phyloP scores from a whole-genome alignment of 1,284 basidiomycete species.

The Athelia psychrophila region DNA sequence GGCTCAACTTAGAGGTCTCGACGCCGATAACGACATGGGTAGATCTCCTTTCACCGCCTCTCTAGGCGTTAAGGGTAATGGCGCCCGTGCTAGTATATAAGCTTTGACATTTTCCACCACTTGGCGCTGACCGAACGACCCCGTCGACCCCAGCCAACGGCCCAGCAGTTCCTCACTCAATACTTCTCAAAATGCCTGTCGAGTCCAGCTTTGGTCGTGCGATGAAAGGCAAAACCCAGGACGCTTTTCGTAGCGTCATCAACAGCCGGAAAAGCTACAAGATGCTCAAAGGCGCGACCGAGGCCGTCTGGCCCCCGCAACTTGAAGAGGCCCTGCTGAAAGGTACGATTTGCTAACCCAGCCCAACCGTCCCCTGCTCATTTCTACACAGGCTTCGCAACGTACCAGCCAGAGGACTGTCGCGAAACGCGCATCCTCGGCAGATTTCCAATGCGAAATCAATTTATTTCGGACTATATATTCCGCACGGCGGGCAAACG shows the following conservation, averaged over 20 bases:
- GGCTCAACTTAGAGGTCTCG: no score
- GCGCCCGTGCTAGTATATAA: no score
- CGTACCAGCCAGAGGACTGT: slow-evolving; percentile 43
- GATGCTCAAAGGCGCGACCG: slow-evolving; percentile 47
- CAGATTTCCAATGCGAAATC: slow-evolving; percentile 55
- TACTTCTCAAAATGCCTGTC: no score
- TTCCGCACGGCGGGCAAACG: slow-evolving; percentile 41
- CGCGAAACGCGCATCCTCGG: slow-evolving; percentile 40
- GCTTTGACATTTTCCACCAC: no score
- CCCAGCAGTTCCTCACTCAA: no score
- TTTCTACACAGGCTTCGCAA: slow-evolving; percentile 38
- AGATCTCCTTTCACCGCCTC: no score
- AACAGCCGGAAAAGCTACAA: slow-evolving; percentile 56
- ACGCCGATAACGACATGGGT: no score
- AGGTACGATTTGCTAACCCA: slow-evolving; percentile 31
- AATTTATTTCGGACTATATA: slow-evolving; percentile 53
- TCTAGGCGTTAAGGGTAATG: no score
- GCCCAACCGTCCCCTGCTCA: background rate
- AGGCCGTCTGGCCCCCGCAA: slow-evolving; percentile 53
- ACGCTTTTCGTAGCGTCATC: slow-evolving; percentile 34
- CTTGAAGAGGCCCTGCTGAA: slow-evolving; percentile 53
- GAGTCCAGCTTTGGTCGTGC: background rate
- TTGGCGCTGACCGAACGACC: no score
- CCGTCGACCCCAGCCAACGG: no score
- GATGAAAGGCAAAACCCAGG: background rate